Evolutionary conservation across 441 rosid genomes (phyloP).

Genomic region (Croton laevigatus): DNA sequence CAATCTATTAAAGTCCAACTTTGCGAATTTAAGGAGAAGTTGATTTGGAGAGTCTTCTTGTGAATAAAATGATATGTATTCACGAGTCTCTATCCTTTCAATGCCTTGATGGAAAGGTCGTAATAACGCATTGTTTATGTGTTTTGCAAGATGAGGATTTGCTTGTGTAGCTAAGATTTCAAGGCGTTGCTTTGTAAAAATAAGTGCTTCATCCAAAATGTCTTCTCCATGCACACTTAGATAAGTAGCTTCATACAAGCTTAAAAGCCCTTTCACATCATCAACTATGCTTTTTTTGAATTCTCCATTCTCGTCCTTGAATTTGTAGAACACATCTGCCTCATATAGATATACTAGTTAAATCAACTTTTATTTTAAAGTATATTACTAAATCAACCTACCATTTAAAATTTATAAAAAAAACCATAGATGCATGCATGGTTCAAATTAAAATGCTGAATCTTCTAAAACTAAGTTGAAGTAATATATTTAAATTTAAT

Average conservation of each 20-base stretch:
- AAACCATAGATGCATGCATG: too few relatives aligned
- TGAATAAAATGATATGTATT: slow-evolving; percentile 13
- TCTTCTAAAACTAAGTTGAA: too few relatives aligned
- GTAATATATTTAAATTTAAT: too few relatives aligned
- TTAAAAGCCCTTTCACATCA: slow-evolving; percentile 15
- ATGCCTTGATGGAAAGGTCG: slow-evolving; percentile 10
- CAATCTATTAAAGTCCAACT: slow-evolving; percentile 15
- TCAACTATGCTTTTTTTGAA: slow-evolving; percentile 5
- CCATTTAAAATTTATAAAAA: too few relatives aligned
- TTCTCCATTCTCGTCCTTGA: neutral
- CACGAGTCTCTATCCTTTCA: slow-evolving; percentile 8
- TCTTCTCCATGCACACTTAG: slow-evolving; percentile 23
- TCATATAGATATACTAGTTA: neutral
- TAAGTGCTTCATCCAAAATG: slow-evolving; percentile 21
- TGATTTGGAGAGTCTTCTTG: slow-evolving; percentile 6
- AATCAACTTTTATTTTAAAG: too few relatives aligned
- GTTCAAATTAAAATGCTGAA: too few relatives aligned
- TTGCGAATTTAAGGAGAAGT: slow-evolving; percentile 13
- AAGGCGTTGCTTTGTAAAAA: slow-evolving; percentile 5
- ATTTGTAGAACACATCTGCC: neutral
- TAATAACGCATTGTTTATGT: neutral
- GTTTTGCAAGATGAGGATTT: neutral
- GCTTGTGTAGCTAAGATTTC: neutral
- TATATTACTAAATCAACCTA: too few relatives aligned
- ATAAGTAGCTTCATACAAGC: slow-evolving; percentile 23